phyloP scores from a whole-genome alignment of 1,284 basidiomycete species.

The Moniliophthora roreri region DNA sequence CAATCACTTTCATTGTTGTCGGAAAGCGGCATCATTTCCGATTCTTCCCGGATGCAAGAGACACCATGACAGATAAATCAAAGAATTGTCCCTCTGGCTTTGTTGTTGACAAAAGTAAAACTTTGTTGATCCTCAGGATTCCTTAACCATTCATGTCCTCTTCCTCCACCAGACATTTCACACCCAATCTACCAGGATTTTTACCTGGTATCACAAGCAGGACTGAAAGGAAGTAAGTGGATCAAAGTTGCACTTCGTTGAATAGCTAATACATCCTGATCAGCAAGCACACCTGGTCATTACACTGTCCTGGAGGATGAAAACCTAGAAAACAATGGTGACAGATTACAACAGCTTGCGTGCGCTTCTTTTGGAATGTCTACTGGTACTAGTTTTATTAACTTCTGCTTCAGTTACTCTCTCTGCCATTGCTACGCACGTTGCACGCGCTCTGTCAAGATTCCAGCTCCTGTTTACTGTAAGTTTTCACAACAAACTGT shows the following conservation, averaged over 20 bases:
- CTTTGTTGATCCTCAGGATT: neutral
- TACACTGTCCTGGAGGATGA: conserved; percentile 28
- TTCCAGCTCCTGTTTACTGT: conserved; percentile 41
- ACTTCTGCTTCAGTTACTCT: conserved; percentile 22
- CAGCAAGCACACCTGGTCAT: conserved; percentile 34
- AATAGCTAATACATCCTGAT: neutral
- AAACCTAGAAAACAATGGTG: conserved; percentile 9
- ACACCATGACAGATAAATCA: conserved; percentile 26
- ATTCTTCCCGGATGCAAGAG: conserved; percentile 32
- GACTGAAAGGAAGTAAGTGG: conserved; percentile 34
- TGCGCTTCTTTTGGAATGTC: conserved; percentile 12
- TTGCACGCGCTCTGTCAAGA: conserved; percentile 34
- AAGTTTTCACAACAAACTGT: conserved; percentile 12
- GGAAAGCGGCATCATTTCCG: conserved; percentile 40
- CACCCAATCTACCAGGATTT: conserved; percentile 33
- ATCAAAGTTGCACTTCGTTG: neutral
- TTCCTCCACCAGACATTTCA: conserved; percentile 22
- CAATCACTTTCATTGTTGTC: conserved; percentile 35
- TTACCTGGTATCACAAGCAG: conserved; percentile 36
- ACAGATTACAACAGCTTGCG: conserved; percentile 23
- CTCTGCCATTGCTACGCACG: conserved; percentile 35
- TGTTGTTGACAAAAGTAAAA: conserved; percentile 29
- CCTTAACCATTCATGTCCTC: neutral
- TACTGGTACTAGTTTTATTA: neutral
- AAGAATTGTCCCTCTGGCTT: conserved; percentile 32